phyloP scores from a whole-genome alignment of 2,329 filamentous ascomycete genomes.

The Hymenoscyphus infarciens region DNA sequence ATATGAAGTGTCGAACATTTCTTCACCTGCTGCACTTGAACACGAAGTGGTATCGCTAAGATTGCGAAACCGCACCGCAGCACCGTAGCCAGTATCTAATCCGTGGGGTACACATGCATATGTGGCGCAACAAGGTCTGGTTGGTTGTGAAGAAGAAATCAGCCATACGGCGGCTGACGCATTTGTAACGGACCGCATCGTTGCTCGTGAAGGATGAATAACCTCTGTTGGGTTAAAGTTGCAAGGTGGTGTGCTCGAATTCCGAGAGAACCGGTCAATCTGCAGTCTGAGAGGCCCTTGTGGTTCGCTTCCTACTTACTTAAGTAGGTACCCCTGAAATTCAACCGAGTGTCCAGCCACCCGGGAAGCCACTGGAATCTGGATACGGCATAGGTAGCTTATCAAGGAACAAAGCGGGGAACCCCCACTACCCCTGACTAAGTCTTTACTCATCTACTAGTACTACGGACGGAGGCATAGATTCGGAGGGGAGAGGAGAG shows the following conservation, averaged over 20 bases:
- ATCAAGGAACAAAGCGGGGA: no score
- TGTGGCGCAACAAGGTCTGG: no score
- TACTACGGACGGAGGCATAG: no score
- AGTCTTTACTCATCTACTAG: no score
- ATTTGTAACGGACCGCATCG: not conserved
- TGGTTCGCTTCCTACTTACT: not conserved
- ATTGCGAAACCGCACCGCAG: no score
- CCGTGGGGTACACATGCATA: no score
- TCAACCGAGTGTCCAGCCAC: not conserved
- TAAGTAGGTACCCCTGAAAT: not conserved
- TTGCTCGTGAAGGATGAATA: not conserved
- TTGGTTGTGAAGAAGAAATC: no score
- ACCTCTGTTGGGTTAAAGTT: not conserved
- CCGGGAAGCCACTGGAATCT: not conserved
- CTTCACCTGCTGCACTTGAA: not conserved
- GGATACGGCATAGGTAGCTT: not conserved
- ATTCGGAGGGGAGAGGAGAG: no score
- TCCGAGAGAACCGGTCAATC: not conserved
- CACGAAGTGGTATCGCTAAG: not conserved
- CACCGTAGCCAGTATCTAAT: no score
- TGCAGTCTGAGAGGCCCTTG: not conserved
- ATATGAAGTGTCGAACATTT: not conserved
- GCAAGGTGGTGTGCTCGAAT: not conserved
- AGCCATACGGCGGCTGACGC: not conserved
- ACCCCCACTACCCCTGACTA: no score